Percentiles rank a stretch among this genome's conserved stretches.
Conservation (phyloP, 352 stramenopile species). For the Globisporangium mamillatum region DNA sequence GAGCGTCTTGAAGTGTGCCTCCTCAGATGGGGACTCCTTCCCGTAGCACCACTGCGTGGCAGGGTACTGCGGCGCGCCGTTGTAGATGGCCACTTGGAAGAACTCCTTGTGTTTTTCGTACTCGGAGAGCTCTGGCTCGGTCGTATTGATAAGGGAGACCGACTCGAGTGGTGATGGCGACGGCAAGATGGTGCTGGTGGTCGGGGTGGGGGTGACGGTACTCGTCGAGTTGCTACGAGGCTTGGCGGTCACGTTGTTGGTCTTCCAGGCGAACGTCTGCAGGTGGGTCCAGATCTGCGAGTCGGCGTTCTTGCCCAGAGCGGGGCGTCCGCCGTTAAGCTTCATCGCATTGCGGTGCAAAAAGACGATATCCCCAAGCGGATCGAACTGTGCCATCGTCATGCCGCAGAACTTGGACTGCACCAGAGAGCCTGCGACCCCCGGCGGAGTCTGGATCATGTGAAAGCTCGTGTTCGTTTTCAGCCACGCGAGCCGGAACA, state of each 20-base stretch:
- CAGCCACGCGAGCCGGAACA: constrained; percentile 60
- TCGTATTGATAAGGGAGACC: background rate
- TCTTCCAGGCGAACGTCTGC: constrained; percentile 17
- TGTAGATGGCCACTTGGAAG: constrained; percentile 18
- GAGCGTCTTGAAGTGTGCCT: constrained; percentile 13
- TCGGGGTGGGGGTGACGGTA: background rate
- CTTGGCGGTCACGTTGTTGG: constrained; percentile 8
- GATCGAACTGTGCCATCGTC: constrained; percentile 44
- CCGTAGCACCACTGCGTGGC: constrained; percentile 21
- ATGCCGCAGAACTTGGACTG: constrained; percentile 50
- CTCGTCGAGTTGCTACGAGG: background rate
- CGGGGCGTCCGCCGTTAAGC: constrained; percentile 18
- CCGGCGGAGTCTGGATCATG: constrained; percentile 45
- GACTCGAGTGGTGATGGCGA: background rate
- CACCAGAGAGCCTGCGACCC: constrained; percentile 30
- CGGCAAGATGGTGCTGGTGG: background rate
- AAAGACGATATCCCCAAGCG: constrained; percentile 35
- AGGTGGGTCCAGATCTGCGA: constrained; percentile 19
- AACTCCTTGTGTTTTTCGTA: constrained; percentile 17
- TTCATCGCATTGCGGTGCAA: constrained; percentile 57
- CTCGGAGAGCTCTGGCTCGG: background rate
- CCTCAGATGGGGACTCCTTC: background rate
- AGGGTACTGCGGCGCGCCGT: constrained; percentile 18
- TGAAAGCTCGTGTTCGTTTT: constrained; percentile 44
- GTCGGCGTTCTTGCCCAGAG: constrained; percentile 7